Evolutionary conservation across 257 asterid genomes (phyloP).

Genomic region (Leonotis leonurus): DNA sequence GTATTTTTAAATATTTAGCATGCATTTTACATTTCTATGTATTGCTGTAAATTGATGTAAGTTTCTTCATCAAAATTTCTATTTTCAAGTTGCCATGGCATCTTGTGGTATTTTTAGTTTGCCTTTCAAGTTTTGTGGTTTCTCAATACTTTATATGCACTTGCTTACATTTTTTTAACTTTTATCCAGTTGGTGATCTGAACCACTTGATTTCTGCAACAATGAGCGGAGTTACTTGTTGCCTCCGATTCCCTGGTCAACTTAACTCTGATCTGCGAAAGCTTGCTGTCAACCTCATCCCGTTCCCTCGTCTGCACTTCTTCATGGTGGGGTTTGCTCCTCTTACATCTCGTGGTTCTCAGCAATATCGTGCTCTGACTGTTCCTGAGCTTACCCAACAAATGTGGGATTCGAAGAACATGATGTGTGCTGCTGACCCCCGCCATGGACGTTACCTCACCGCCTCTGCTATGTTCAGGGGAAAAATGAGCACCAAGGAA

Average conservation of each 20-base stretch:
- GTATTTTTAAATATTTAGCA: neutral
- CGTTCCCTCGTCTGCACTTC: slow-evolving; percentile 76
- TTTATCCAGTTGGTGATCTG: slow-evolving; percentile 66
- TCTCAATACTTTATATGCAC: neutral
- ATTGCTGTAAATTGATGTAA: neutral
- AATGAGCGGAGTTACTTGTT: slow-evolving; percentile 87
- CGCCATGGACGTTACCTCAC: slow-evolving; percentile 77
- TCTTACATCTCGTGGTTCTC: slow-evolving; percentile 70
- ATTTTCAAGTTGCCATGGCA: neutral
- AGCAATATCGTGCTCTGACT: slow-evolving; percentile 65
- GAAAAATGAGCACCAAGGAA: slow-evolving; percentile 78
- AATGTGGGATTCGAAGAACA: slow-evolving; percentile 82
- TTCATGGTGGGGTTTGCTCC: slow-evolving; percentile 88
- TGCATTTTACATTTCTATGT: neutral
- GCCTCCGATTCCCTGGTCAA: slow-evolving; percentile 78
- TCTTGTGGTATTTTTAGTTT: neutral
- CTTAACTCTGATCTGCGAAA: slow-evolving; percentile 67
- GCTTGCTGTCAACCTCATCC: slow-evolving; percentile 72
- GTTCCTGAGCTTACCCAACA: slow-evolving; percentile 76
- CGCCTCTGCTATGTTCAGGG: slow-evolving; percentile 86
- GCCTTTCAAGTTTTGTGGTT: neutral
- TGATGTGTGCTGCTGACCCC: slow-evolving; percentile 80
- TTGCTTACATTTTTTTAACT: neutral
- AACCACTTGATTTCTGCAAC: slow-evolving; percentile 86
- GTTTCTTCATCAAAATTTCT: too few species aligned